Base-by-base conservation (phyloP, 768 basidiomycete species). In the Amanita pallidorosea region DNA sequence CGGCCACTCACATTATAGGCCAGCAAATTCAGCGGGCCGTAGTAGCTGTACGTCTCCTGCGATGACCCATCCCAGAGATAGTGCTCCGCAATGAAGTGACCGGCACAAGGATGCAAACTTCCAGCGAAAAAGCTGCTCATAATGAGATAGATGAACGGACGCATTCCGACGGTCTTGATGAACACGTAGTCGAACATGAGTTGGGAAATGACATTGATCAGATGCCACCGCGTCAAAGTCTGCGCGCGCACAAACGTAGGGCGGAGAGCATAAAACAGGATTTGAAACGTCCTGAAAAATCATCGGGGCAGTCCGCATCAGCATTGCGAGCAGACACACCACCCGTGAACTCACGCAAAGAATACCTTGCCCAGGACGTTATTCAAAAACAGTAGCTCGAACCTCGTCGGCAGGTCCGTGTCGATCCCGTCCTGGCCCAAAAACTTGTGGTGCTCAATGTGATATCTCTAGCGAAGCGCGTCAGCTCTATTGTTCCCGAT, bases 291-390 rank as follows among this genome's bases (percentile, higher is more conserved):
- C 37, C 93, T 94, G 61, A 7, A 44, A 22, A 43, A 22, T 36
- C 35, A n/a, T n/a, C n/a, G n/a, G n/a, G n/a, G 36, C 36, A 5
- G 2, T 42, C 13, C 6, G 53, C 11, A 15, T 44, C 27, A n/a
- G 25, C 11, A 45, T 12, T n/a, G n/a, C n/a, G n/a, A n/a, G 7
- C 35, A 33, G 6, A 42, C 43, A 52, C 12, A 46, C 71, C 79
- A 31, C 23, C 46, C 51, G 34, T 18, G 11, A 42, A 75, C 86
- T 54, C 59, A 95, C 92, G 90, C 88, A 64, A 98, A 99, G 67
- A 99, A 97, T 1, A 94, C 90, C 65, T 99, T 99, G 31, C 96
- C 96, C 12, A 96, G 79, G 7, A 98, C 95, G 61, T 96, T 97
- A 67, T 93, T 92, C 54, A 99, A 72, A 45, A 84, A 76, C 45